Percentiles rank a stretch among this genome's conserved stretches.
These are phyloP conservation scores for Mycena pura DNA, from an alignment of 768 basidiomycete species.

Conservation along the genomic window DNA sequence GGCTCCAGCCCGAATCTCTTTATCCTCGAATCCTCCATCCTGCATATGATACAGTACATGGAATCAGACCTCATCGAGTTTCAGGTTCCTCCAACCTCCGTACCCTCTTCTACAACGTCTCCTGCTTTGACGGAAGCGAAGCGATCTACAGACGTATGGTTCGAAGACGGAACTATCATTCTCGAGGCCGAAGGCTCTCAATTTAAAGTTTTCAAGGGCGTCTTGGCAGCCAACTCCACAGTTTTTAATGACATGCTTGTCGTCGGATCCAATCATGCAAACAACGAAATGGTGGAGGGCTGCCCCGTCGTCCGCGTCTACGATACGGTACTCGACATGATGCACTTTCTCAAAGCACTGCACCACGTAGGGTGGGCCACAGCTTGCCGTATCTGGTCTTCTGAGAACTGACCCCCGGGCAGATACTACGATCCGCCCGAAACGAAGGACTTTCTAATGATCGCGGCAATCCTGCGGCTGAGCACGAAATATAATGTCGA, in stretches of 20 bases:
- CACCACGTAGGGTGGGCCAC: conserved; percentile 21
- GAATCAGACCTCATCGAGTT: conserved; percentile 24
- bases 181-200: conserved; percentile 22
- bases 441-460: conserved; percentile 23
- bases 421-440: conserved; percentile 27
- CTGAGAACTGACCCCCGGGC: too few species aligned
- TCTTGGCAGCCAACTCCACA: conserved; percentile 25
- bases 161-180: conserved; percentile 35
- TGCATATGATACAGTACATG: too few species aligned
- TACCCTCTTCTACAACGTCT: background rate
- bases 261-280: conserved; percentile 13
- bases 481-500: conserved; percentile 29
- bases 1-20: too few species aligned
- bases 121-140: too few species aligned
- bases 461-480: conserved; percentile 25
- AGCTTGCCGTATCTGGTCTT: too few species aligned
- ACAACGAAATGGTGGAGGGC: conserved; percentile 26
- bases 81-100: conserved; percentile 15
- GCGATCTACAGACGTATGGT: too few species aligned
- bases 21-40: too few species aligned
- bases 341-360: conserved; percentile 27
- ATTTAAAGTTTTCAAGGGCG: conserved; percentile 27
- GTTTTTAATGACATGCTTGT: conserved; percentile 29
- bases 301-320: conserved; percentile 24
- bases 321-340: conserved; percentile 22